A percentile compares a stretch with the other conserved stretches of the same genome.
These are phyloP conservation scores for Suhomyces tanzawaensis DNA, from an alignment of 805 yeast genomes.

Conservation along the genomic window DNA sequence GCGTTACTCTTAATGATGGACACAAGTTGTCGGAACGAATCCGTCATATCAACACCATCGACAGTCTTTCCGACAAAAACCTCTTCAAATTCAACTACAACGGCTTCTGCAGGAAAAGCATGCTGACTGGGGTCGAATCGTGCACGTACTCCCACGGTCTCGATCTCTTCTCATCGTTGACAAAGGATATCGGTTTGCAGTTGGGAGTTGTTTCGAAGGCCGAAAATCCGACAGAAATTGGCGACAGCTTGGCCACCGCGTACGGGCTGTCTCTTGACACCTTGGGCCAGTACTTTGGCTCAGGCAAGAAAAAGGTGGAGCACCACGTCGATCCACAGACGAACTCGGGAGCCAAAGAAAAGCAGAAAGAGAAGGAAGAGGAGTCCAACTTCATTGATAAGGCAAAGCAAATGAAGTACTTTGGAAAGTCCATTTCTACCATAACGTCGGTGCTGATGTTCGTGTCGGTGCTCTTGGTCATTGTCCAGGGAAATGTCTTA, in stretches of 20 bases:
- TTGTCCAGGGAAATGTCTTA: slow-evolving; percentile 1
- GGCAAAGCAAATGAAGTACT: neutral
- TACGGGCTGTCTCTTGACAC: slow-evolving; percentile 6
- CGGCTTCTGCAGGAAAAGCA: slow-evolving; percentile 48
- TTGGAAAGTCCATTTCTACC: neutral
- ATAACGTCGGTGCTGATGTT: neutral
- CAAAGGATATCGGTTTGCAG: slow-evolving; percentile 51
- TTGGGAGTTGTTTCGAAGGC: slow-evolving; percentile 40
- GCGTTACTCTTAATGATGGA: slow-evolving; percentile 8
- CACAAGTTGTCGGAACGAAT: slow-evolving; percentile 1
- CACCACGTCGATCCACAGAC: too few species aligned
- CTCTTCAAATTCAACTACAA: slow-evolving; percentile 43
- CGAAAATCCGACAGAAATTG: slow-evolving; percentile 30
- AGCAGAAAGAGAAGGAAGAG: neutral
- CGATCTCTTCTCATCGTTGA: slow-evolving; percentile 46
- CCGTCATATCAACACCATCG: slow-evolving; percentile 28
- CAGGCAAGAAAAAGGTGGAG: neutral
- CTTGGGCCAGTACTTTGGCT: slow-evolving; percentile 2
- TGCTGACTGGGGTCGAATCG: slow-evolving; percentile 13
- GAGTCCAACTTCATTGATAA: neutral
- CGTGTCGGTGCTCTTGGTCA: slow-evolving; percentile 1
- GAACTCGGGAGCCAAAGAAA: neutral
- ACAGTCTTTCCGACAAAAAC: slow-evolving; percentile 44
- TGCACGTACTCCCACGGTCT: slow-evolving; percentile 42
- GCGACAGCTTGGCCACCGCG: slow-evolving; percentile 7